phyloP scores from a whole-genome alignment of 2,329 filamentous ascomycete genomes.

The Biscogniauxia sp. region DNA sequence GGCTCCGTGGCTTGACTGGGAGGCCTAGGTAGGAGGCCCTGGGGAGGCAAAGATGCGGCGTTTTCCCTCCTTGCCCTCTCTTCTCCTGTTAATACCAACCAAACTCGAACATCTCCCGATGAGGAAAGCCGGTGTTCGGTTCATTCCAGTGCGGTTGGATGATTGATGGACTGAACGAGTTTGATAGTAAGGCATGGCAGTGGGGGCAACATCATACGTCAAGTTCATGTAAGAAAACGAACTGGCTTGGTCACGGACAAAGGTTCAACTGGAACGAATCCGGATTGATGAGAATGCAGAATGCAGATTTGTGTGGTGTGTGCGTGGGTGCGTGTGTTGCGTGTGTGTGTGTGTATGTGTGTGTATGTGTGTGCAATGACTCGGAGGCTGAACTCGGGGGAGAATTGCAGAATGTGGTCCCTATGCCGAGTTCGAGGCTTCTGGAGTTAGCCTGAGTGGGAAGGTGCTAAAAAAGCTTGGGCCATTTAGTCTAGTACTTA shows the following conservation, averaged over 20 bases:
- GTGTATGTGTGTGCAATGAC: neutral
- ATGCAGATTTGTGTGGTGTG: neutral
- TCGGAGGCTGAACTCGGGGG: constrained; percentile 1
- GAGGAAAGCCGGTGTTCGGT: neutral
- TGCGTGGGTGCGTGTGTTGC: neutral
- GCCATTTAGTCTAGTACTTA: neutral
- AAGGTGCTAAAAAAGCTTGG: neutral
- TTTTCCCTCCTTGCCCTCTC: too few relatives aligned
- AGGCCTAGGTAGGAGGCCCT: too few relatives aligned
- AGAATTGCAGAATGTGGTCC: neutral
- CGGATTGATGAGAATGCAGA: neutral
- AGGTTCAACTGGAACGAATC: neutral
- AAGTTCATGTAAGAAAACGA: neutral
- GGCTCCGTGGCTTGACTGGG: too few relatives aligned
- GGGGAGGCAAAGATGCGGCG: neutral
- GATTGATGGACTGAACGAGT: neutral
- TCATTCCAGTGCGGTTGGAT: neutral
- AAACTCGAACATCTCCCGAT: neutral
- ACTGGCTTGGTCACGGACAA: neutral
- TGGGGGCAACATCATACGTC: neutral
- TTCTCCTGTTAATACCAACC: neutral
- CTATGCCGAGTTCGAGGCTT: neutral
- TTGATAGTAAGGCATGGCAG: neutral
- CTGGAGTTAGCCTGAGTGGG: neutral
- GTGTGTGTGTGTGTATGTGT: too few relatives aligned